phyloP scores from a whole-genome alignment of 345 rosid genomes.

The Raphanus sativus region DNA sequence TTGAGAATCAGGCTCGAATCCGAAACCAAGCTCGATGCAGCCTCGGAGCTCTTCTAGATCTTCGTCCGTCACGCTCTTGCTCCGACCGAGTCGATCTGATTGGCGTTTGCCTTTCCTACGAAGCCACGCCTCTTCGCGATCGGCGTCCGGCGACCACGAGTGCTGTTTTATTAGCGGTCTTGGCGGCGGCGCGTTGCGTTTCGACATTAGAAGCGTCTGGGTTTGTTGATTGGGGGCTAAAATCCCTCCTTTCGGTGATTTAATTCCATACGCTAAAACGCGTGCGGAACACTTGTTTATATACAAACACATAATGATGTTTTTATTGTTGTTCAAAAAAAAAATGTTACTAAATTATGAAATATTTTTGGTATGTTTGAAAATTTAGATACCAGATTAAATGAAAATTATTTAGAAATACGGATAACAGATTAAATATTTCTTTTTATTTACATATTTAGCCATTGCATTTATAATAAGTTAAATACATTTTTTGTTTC shows the following conservation, averaged over 20 bases:
- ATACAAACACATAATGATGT: not conserved
- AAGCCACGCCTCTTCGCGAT: constrained; percentile 77
- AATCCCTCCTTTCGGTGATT: constrained; percentile 1
- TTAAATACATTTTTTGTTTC: too few relatives aligned
- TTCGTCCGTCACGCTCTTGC: constrained; percentile 69
- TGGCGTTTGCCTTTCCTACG: constrained; percentile 44
- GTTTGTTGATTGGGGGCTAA: constrained; percentile 4
- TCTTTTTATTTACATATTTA: too few relatives aligned
- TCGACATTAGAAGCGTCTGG: constrained; percentile 28
- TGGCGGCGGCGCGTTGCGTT: constrained; percentile 37
- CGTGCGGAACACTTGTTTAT: constrained; percentile 23
- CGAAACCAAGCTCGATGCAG: constrained; percentile 81
- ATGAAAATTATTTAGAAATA: too few relatives aligned
- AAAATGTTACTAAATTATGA: not conserved
- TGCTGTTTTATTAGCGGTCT: constrained; percentile 52
- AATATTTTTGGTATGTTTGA: too few relatives aligned
- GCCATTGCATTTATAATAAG: too few relatives aligned
- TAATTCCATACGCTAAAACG: constrained; percentile 14
- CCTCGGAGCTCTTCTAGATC: constrained; percentile 84
- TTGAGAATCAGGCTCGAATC: constrained; percentile 63
- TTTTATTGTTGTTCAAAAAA: too few relatives aligned
- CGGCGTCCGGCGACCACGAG: constrained; percentile 80
- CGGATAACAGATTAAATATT: too few relatives aligned
- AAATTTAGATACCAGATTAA: too few relatives aligned
- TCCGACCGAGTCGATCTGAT: constrained; percentile 20